Base-by-base conservation (phyloP, 768 basidiomycete species). In the Trametes coccinea region DNA sequence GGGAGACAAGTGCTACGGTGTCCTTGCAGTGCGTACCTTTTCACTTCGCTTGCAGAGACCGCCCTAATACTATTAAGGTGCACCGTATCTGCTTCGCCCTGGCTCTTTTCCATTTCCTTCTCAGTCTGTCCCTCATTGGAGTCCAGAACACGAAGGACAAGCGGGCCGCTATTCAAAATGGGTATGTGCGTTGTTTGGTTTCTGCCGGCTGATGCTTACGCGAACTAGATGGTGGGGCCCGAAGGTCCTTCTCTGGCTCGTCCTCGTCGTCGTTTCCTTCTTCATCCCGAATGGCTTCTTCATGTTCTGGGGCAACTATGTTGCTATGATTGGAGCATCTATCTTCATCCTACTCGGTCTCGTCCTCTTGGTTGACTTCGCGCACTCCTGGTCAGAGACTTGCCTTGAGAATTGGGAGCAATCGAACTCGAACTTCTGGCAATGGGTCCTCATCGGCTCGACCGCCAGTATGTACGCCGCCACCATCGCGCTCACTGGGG, bases 11-110 rank as follows among this genome's bases (percentile, higher is more conserved):
- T 99, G 96, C 69, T 99, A 98, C 68, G 96, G 96, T 40, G 89
- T 99, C 1, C 83, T 99, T 45, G 96, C 95, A 13, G 95, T 96
- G 67, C 56, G 90, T 80, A n/a, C 49, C 30, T n/a, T 11, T 29
- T 44, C 29, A 46, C 30, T 44, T 41, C 41, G 17, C 41, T 2
- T 0, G 33, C 17, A 52, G 34, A 37, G 7, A 43, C 41, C 41
- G 8, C 14, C 41, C 2, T 7, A 5, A 33, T 17, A 56, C 31
- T 57, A 6, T 55, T 37, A 63, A 92, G 90, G 87, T 98, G 9
- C 97, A 99, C 71, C 89, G 97, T 57, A 90, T 99, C 67, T 98
- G 95, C 77, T 98, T 99, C 69, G 95, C 96, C 1, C 81, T 99
- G 10, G 81, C 90, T 7, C 78, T 98, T 27, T 90, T 98, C 75